Base-by-base conservation (phyloP, 345 rosid species). In the Murraya paniculata region DNA sequence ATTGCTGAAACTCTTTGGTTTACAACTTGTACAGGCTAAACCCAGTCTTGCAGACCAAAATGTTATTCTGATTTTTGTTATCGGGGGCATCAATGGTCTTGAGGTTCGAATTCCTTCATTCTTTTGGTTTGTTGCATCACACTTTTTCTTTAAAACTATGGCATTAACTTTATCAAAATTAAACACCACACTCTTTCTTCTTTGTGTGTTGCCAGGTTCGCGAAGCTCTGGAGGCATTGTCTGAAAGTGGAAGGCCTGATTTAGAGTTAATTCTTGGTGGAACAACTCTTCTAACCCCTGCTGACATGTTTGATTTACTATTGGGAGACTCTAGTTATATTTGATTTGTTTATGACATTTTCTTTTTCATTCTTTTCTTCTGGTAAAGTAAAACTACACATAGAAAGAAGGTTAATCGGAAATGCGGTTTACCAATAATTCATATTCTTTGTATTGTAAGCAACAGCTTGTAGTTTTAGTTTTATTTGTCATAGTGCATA, bases 281-380 rank as follows among this genome's bases (percentile, higher is more conserved):
- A 84, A 93, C 99, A 30, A 93, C 97, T n/a, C 89, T 95, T 75
- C 86, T 95, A 57, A 91, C 94, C 16, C 97, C 99, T 9, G 89
- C 85, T 39, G 87, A 88, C 87, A 93, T 93, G 99, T 85, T 95
- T 79, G 97, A 90, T 81, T 78, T 90, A 73, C 85, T 95, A 27
- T 39, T 92, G 71, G 97, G 97, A 41, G 80, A 88, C 30, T 87
- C 85, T 22, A 90, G 94, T 82, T 85, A 80, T 78, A 81, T 86
- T 39, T 93, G 87, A 92, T 76, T 30, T 67, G 28, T 48, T 0
- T 60, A 31, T 5, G 25, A 18, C 33, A 11, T 16, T 53, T 22
- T 22, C 10, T 24, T 8, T 56, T 66, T 9, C 31, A 35, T 41
- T 64, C 36, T 28, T 31, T 74, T 22, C 28, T 13, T 62, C 36